Conservation (phyloP, 179 eudicot species). For the Kewa caespitosa region DNA sequence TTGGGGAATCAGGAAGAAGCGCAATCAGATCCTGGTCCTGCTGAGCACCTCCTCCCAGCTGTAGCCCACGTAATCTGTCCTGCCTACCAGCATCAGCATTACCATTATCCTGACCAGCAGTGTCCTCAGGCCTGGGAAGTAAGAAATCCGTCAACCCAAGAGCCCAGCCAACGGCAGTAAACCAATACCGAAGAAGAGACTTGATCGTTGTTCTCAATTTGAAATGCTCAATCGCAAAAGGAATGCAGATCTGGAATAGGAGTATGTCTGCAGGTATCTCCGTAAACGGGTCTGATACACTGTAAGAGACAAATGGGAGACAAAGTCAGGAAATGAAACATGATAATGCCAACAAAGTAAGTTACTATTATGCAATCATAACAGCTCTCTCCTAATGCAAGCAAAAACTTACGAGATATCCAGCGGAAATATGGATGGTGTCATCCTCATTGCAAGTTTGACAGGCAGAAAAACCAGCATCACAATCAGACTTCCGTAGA, state of each 20-base stretch:
- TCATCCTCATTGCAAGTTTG: slow-evolving; percentile 90
- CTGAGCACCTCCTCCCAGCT: slow-evolving; percentile 36
- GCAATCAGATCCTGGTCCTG: slow-evolving; percentile 53
- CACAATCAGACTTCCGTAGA: slow-evolving; percentile 92
- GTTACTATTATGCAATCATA: background rate
- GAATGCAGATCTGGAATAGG: slow-evolving; percentile 93
- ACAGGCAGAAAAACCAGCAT: slow-evolving; percentile 94
- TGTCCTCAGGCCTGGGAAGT: slow-evolving; percentile 82
- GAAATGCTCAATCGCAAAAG: slow-evolving; percentile 94
- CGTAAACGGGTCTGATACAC: slow-evolving; percentile 95
- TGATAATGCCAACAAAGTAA: background rate
- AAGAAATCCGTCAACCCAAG: slow-evolving; percentile 82
- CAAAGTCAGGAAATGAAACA: slow-evolving; percentile 7
- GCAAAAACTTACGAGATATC: slow-evolving; percentile 82
- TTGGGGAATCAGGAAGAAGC: slow-evolving; percentile 47
- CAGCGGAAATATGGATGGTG: slow-evolving; percentile 82
- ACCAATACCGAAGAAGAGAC: slow-evolving; percentile 88
- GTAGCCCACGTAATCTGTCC: slow-evolving; percentile 53
- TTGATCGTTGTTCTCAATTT: slow-evolving; percentile 81
- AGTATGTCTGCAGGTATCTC: slow-evolving; percentile 98
- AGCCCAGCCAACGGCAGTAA: slow-evolving; percentile 89
- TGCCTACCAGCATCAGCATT: slow-evolving; percentile 74
- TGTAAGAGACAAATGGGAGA: slow-evolving; percentile 39
- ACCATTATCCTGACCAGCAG: slow-evolving; percentile 61
- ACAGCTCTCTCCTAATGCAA: background rate